Base-by-base conservation (phyloP, 495 filamentous ascomycete genomes). In the Hypomontagnella monticulosa region DNA sequence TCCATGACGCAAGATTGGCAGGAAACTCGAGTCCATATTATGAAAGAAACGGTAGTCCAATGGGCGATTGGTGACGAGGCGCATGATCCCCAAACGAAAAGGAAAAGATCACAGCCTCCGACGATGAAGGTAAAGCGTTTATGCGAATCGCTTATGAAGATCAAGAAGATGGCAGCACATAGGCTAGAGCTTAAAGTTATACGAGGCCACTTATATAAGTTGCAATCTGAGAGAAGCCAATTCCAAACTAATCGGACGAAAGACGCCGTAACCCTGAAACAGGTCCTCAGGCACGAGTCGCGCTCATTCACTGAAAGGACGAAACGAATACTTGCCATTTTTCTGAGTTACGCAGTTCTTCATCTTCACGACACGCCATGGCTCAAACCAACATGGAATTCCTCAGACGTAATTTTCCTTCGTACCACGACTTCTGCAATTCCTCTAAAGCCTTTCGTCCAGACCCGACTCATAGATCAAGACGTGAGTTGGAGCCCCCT, bases 301-400 rank as follows among this genome's bases (percentile, higher is more conserved):
- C 41, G 8, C 6, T 44, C 41, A 44, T 44, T 44, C 5, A 44
- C 41, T 19, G 41, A 44, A 4, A 11, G 41, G 41, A 44, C 41
- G 20, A 44, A 19, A 44, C 41, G 41, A 44, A 44, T 44, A 7
- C 41, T 44, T 44, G 41, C 41, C 41, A 11, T 44, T 18, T 19
- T 44, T 18, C 41, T 44, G 10, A 44, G 41, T 44, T 44, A 44
- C 8, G 41, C 41, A 44, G 41, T 44, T 44, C 41, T 44, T 44
- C 41, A 44, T 44, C 41, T 44, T 20, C 41, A 44, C 8, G 41
- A 44, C 15, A 44, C 41, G 41, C 41, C 41, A 20, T 44, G 41
- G 41, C 41, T 44, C 1, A 44, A 44, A 44, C 41, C 41, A 44
- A 44, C 41, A 7, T 44, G 41, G 41, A 44, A 44, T 18, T 44